Evolutionary conservation across 169 alveolate species (phyloP).

Genomic region (Fabrea salina): DNA sequence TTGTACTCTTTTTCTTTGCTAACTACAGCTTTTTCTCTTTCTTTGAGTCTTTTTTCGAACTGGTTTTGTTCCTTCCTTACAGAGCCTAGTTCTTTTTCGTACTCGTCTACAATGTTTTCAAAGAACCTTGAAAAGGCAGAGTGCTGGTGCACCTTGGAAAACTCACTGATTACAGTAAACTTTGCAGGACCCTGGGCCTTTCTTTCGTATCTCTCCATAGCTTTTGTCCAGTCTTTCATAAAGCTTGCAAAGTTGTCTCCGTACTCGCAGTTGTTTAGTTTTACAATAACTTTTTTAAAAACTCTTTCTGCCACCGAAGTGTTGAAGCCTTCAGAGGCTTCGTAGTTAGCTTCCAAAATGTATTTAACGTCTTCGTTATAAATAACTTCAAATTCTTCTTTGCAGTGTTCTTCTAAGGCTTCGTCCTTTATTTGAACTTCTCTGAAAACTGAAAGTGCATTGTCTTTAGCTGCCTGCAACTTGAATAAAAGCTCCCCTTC

Average conservation of each 20-base stretch:
- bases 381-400: slow-evolving; percentile 11
- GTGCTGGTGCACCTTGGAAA: slow-evolving; percentile 3
- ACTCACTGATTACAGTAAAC: slow-evolving; percentile 3
- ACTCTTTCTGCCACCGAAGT: background rate
- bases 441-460: background rate
- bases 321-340: slow-evolving; percentile 21
- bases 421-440: background rate
- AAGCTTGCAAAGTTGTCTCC: background rate
- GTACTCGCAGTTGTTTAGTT: background rate
- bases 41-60: background rate
- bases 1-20: too few species aligned
- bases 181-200: slow-evolving; percentile 23
- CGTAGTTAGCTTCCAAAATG: background rate
- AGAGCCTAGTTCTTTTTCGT: background rate
- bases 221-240: background rate
- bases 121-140: slow-evolving; percentile 13
- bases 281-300: background rate
- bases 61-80: background rate
- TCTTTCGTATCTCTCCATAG: slow-evolving; percentile 13
- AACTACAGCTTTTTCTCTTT: too few species aligned
- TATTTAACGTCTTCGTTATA: background rate
- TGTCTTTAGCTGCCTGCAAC: slow-evolving; percentile 13
- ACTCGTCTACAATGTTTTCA: background rate
- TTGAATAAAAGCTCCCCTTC: background rate
- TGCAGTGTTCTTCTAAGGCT: background rate